phyloP scores from a whole-genome alignment of 2,329 filamentous ascomycete genomes.

The Rutstroemia sp. region DNA sequence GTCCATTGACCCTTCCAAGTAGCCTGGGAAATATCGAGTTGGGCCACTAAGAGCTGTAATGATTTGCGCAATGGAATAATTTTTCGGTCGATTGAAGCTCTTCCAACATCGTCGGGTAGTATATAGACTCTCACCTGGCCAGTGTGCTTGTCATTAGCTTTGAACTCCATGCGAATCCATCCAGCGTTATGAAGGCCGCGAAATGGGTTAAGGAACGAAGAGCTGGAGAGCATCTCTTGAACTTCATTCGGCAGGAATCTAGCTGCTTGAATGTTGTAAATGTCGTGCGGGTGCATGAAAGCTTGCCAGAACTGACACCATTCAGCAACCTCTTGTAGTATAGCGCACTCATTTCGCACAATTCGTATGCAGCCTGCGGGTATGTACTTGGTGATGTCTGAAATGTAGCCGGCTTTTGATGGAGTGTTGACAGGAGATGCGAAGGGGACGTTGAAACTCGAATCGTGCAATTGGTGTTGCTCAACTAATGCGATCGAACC shows the following conservation, averaged over 20 bases:
- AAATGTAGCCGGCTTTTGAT: slow-evolving; percentile 6
- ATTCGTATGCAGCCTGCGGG: slow-evolving; percentile 23
- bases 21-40: slow-evolving; percentile 46
- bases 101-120: slow-evolving; percentile 57
- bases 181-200: slow-evolving; percentile 16
- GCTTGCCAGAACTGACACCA: slow-evolving; percentile 14
- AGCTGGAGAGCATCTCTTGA: slow-evolving; percentile 18
- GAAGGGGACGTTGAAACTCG: neutral
- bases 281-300: slow-evolving; percentile 16
- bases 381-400: slow-evolving; percentile 24
- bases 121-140: slow-evolving; percentile 48
- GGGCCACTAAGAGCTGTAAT: slow-evolving; percentile 41
- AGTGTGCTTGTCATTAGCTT: slow-evolving; percentile 11
- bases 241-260: slow-evolving; percentile 12
- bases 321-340: slow-evolving; percentile 9
- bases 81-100: slow-evolving; percentile 43
- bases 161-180: slow-evolving; percentile 29
- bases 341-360: slow-evolving; percentile 2
- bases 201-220: slow-evolving; percentile 11
- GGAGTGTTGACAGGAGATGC: neutral
- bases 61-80: slow-evolving; percentile 37
- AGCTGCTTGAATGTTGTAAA: slow-evolving; percentile 2
- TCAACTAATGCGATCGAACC: neutral
- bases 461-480: neutral
- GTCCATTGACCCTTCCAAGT: slow-evolving; percentile 45